These are phyloP conservation scores for Gracilaria vermiculophylla DNA, from an alignment of 23 red algal genomes.

Conservation along the genomic window DNA sequence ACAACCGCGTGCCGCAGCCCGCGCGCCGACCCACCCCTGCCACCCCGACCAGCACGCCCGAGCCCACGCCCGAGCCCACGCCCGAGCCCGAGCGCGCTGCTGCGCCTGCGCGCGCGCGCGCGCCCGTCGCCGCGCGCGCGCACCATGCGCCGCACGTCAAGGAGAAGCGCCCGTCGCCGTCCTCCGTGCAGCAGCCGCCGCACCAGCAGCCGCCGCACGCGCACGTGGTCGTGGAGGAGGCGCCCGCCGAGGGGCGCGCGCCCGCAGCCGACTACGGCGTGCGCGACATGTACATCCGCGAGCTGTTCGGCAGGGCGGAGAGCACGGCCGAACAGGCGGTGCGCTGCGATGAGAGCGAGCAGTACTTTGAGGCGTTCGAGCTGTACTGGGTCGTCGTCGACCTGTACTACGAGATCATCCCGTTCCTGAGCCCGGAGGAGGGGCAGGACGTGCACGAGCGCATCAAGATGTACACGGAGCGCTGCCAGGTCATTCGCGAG, in stretches of 20 bases:
- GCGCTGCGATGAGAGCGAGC: slow-evolving; percentile 56
- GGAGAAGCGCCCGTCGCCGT: slow-evolving; percentile 1
- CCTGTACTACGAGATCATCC: slow-evolving; percentile 73
- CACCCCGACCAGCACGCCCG: not conserved
- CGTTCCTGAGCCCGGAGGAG: slow-evolving; percentile 51
- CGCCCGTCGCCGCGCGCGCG: not conserved
- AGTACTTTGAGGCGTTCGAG: slow-evolving; percentile 65
- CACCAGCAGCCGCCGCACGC: not conserved
- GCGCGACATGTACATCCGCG: slow-evolving; percentile 45
- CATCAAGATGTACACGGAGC: slow-evolving; percentile 62
- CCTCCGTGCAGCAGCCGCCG: not conserved
- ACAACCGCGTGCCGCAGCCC: not conserved
- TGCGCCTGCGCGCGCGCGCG: not conserved
- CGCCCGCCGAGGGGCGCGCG: not conserved
- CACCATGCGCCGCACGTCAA: not conserved
- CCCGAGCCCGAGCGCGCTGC: too few species aligned
- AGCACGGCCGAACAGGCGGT: slow-evolving; percentile 59
- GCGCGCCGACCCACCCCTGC: not conserved
- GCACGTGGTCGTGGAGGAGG: not conserved
- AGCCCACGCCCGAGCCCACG: not conserved
- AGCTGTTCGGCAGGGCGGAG: slow-evolving; percentile 52
- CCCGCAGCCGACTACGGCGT: slow-evolving; percentile 44
- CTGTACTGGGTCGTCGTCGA: slow-evolving; percentile 71
- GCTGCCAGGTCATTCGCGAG: slow-evolving; percentile 62
- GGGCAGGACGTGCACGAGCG: slow-evolving; percentile 45